Evolutionary conservation across 495 filamentous ascomycete species (phyloP).

Genomic region (Zalerion maritima): DNA sequence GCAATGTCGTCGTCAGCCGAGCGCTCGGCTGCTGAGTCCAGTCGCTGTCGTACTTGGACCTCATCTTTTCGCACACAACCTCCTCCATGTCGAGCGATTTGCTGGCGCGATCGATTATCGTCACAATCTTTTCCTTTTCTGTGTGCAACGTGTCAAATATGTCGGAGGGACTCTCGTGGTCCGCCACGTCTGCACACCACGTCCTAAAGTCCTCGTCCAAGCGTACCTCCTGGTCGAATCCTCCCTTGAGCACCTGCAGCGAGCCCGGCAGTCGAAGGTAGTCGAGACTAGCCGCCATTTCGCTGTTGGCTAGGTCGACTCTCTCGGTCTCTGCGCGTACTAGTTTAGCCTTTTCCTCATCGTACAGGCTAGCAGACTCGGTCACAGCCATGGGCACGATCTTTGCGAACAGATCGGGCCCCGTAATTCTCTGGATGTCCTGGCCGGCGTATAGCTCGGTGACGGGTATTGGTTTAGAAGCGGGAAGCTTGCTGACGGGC

Average conservation of each 20-base stretch:
- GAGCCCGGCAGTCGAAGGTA: conserved; percentile 83
- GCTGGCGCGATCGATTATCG: conserved; percentile 58
- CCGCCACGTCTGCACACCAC: conserved; percentile 86
- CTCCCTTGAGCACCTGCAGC: conserved; percentile 82
- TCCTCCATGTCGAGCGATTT: conserved; percentile 93
- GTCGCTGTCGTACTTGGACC: conserved; percentile 86
- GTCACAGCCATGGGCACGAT: conserved; percentile 95
- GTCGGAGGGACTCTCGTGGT: conserved; percentile 53
- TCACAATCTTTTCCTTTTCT: conserved; percentile 58
- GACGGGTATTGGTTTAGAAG: conserved; percentile 95
- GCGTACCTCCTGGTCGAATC: conserved; percentile 75
- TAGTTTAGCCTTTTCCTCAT: conserved; percentile 96
- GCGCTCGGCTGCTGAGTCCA: conserved; percentile 97
- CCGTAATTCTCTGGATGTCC: conserved; percentile 92
- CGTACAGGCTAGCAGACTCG: conserved; percentile 90
- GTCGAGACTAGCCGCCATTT: conserved; percentile 91
- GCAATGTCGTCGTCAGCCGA: conserved; percentile 70
- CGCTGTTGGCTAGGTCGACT: conserved; percentile 78
- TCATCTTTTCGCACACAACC: conserved; percentile 97
- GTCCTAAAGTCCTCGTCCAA: conserved; percentile 81
- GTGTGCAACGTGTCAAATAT: conserved; percentile 66
- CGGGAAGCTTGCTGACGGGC: conserved; percentile 77
- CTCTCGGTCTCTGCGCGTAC: conserved; percentile 86
- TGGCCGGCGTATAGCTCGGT: conserved; percentile 93
- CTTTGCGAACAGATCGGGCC: conserved; percentile 91